Conservation (phyloP, 768 basidiomycete genomes). For the Hygrocybe punicea region DNA sequence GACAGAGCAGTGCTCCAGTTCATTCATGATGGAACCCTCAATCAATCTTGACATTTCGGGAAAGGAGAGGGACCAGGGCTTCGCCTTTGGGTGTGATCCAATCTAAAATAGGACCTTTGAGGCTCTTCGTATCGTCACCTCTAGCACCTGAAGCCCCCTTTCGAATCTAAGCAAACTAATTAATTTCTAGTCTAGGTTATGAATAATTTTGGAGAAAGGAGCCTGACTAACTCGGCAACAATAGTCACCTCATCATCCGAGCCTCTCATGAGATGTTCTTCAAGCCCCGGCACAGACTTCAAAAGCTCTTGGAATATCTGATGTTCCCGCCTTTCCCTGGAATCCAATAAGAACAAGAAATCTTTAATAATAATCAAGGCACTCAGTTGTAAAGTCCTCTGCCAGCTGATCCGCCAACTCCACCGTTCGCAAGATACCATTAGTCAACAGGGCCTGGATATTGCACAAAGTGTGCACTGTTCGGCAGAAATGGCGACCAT, state of each 20-base stretch:
- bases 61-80: background rate
- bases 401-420: background rate
- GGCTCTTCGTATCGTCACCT: conserved; percentile 2
- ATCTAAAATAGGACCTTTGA: background rate
- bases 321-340: background rate
- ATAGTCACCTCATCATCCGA: background rate
- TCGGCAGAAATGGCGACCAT: too few species aligned
- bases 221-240: background rate
- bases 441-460: too few species aligned
- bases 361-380: background rate
- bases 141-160: conserved; percentile 1
- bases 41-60: conserved; percentile 14
- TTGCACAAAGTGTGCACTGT: too few species aligned
- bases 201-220: background rate
- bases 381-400: background rate
- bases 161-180: background rate
- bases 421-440: background rate
- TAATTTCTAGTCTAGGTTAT: background rate
- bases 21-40: conserved; percentile 7
- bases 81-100: background rate
- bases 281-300: background rate
- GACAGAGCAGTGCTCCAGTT: conserved; percentile 19
- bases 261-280: background rate
- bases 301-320: background rate
- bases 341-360: background rate